phyloP scores from a whole-genome alignment of 2,329 filamentous ascomycete species.

The Claviceps sp. region DNA sequence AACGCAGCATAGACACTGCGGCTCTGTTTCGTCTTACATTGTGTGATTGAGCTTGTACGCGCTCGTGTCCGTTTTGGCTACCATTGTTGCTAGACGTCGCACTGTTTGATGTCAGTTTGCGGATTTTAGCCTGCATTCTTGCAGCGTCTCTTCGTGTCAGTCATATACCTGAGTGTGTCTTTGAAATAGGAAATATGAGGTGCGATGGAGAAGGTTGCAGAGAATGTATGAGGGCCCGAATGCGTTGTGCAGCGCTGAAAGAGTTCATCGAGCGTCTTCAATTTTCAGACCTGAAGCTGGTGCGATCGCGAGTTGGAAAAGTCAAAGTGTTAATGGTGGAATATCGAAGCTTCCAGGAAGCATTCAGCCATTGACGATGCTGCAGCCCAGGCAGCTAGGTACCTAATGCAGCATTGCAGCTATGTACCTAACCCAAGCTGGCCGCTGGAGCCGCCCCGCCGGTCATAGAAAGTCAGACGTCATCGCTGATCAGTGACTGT shows the following conservation, averaged over 20 bases:
- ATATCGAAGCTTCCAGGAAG: too few relatives aligned
- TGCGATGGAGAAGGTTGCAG: constrained; percentile 6
- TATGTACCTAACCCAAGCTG: too few relatives aligned
- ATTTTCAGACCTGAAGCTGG: background rate
- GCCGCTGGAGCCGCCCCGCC: background rate
- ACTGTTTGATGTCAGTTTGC: background rate
- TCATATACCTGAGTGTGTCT: background rate
- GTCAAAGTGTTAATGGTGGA: too few relatives aligned
- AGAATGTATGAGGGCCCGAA: constrained; percentile 12
- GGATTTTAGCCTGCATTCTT: background rate
- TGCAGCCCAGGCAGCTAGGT: too few relatives aligned
- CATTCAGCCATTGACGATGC: too few relatives aligned
- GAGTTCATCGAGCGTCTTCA: constrained; percentile 11
- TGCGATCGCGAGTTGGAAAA: background rate
- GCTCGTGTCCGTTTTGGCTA: constrained; percentile 56
- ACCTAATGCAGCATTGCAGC: too few relatives aligned
- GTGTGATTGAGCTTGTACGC: constrained; percentile 83
- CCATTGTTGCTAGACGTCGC: constrained; percentile 28
- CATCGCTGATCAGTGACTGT: background rate
- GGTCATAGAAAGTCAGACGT: background rate
- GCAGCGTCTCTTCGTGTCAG: background rate
- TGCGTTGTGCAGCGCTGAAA: constrained; percentile 13
- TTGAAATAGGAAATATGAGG: constrained; percentile 2
- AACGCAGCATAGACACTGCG: background rate
- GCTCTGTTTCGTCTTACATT: constrained; percentile 44